Evolutionary conservation across 352 stramenopile genomes (phyloP), one percentile per base, ranked within the genome.

Genomic region (Globisporangium cystogenes): DNA sequence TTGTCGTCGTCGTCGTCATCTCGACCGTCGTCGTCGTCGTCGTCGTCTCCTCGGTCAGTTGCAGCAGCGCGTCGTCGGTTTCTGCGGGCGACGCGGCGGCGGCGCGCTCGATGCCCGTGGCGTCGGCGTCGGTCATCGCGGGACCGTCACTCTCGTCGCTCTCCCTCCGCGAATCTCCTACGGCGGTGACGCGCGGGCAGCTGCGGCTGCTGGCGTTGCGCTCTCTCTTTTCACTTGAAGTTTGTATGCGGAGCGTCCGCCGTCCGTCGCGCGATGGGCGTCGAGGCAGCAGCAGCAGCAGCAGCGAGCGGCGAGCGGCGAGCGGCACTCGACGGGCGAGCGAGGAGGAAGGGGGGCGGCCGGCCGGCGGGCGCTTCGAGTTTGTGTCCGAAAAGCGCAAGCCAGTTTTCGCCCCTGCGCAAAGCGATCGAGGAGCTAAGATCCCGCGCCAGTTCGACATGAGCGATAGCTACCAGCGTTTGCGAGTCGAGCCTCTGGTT

Each of bases 101-200:
- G 36, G 7, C 39, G 39, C n/a, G 40, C 20, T 26, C 35, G 45
- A 48, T 12, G 7, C 45, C 29, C 24, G 53, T 59, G n/a, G 24
- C 45, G 20, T 53, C 53, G 20, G 45, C 45, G 45, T 59, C 53
- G 2, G 53, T 59, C 53, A 59, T 59, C 3, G 26, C 44, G 18
- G n/a, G 14, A 50, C 29, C 18, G 18, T 51, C 29, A 40, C 29
- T 51, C 24, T 37, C 10, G 31, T 37, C 10, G 31, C 33, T 18
- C 20, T 26, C n/a, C n/a, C n/a, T n/a, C n/a, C n/a, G n/a, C 14
- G 44, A 24, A 31, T 43, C 39, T 36, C 48, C 20, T 53, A 4
- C 36, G n/a, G 4, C 4, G 7, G 16, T n/a, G n/a, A n/a, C n/a
- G n/a, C n/a, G 4, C 33, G 18, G 21, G 29, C 33, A 15, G 7